phyloP scores from a whole-genome alignment of 2,329 filamentous ascomycete genomes.

The Fusarium oxysporum region DNA sequence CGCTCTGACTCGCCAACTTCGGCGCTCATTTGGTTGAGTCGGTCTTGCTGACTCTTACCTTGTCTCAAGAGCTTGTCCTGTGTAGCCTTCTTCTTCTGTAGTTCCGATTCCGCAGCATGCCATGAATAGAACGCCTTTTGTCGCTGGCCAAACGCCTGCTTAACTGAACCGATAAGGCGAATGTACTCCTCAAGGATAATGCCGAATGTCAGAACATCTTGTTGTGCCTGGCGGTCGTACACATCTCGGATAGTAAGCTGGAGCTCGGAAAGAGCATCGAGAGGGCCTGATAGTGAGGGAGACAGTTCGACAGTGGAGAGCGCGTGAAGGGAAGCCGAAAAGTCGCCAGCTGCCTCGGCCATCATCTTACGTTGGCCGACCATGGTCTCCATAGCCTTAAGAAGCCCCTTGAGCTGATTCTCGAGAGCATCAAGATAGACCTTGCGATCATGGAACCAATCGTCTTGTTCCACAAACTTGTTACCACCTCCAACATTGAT shows the following conservation, averaged over 20 bases:
- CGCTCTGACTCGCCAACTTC: conserved; percentile 96
- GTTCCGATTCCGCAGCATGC: conserved; percentile 89
- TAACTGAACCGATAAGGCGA: conserved; percentile 92
- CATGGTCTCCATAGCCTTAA: conserved; percentile 95
- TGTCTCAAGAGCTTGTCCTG: conserved; percentile 97
- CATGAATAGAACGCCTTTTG: conserved; percentile 97
- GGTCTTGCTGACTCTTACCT: conserved; percentile 95
- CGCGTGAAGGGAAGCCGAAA: conserved; percentile 91
- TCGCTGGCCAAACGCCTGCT: conserved; percentile 89
- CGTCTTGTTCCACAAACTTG: conserved; percentile 98
- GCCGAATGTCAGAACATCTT: conserved; percentile 94
- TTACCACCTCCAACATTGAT: conserved; percentile 79
- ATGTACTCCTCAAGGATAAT: conserved; percentile 99
- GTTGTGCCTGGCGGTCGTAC: conserved; percentile 95
- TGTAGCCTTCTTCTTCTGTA: conserved; percentile 87
- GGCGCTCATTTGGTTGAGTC: conserved; percentile 89
- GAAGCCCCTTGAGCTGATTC: conserved; percentile 86
- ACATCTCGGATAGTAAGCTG: conserved; percentile 94
- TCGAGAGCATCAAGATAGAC: conserved; percentile 95
- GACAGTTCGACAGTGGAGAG: conserved; percentile 94
- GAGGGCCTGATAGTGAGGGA: conserved; percentile 84
- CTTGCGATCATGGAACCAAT: conserved; percentile 98
- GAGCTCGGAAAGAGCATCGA: conserved; percentile 92
- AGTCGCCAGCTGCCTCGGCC: conserved; percentile 92
- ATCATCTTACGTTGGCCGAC: conserved; percentile 92